phyloP scores from a whole-genome alignment of 1,284 basidiomycete genomes.

The Agaricales sp. region DNA sequence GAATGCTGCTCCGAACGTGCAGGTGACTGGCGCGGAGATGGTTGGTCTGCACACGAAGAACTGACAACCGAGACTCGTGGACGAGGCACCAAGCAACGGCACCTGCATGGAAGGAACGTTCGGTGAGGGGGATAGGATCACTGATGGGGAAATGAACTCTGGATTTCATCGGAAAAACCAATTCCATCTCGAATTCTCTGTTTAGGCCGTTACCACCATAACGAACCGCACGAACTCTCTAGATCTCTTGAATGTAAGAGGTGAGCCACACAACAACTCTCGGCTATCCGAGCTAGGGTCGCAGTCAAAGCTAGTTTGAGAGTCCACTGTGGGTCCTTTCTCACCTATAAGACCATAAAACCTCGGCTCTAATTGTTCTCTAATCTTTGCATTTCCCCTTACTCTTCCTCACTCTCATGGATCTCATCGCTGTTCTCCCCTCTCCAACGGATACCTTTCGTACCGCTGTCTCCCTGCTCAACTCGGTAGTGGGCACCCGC shows the following conservation, averaged over 20 bases:
- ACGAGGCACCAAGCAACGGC: too few species aligned
- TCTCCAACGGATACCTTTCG: conserved; percentile 26
- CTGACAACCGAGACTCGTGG: too few species aligned
- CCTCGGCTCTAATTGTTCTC: neutral
- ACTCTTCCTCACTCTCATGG: conserved; percentile 23
- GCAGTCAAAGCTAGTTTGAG: neutral
- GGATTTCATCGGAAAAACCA: too few species aligned
- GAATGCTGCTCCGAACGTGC: too few species aligned
- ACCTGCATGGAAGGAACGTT: too few species aligned
- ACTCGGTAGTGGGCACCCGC: conserved; percentile 17
- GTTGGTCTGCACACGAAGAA: too few species aligned
- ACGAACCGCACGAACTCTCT: neutral
- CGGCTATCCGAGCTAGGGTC: neutral
- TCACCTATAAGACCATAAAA: neutral
- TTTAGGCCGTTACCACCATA: neutral
- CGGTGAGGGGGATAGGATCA: too few species aligned
- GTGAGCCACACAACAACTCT: neutral
- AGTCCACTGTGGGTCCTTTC: neutral
- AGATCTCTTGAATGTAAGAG: neutral
- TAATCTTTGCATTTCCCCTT: conserved; percentile 20
- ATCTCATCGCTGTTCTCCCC: conserved; percentile 22
- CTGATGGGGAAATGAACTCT: too few species aligned
- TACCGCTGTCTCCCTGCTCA: conserved; percentile 16
- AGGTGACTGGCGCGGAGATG: too few species aligned
- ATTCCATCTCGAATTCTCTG: neutral